phyloP scores from a whole-genome alignment of 176 grass and related monocot species.

The Triticum timopheevii region DNA sequence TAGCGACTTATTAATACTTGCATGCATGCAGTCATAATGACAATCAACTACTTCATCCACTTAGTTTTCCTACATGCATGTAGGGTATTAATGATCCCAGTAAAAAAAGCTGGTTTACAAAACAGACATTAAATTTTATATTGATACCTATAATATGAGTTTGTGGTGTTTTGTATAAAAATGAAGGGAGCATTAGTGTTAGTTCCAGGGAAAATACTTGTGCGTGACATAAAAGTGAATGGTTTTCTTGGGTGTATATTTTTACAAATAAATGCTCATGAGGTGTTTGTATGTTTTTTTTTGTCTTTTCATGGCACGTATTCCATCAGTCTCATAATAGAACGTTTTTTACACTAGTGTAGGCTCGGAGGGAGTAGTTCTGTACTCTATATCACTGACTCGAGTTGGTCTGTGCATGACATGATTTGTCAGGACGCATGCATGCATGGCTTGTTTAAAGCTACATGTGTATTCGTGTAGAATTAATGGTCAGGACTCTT shows the following conservation, averaged over 20 bases:
- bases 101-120: no score
- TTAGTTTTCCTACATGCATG: no score
- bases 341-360: no score
- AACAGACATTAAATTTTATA: no score
- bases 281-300: neutral
- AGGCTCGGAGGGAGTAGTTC: no score
- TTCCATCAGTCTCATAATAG: no score
- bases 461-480: neutral
- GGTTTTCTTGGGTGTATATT: neutral
- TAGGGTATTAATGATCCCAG: no score
- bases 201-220: neutral
- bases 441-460: neutral
- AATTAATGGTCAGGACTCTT: constrained; percentile 8
- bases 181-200: neutral
- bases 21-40: no score
- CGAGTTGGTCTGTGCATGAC: constrained; percentile 32
- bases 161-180: no score
- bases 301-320: constrained; percentile 24
- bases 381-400: constrained; percentile 3
- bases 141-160: no score
- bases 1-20: no score
- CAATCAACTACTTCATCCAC: no score
- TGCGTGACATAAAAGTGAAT: neutral
- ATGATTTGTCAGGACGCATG: constrained; percentile 23
- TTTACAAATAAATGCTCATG: neutral